A percentile compares a stretch with the other conserved stretches of the same genome.
Conservation (phyloP, 1,139 yeast species). For the Yamadazyma jaroonii region DNA sequence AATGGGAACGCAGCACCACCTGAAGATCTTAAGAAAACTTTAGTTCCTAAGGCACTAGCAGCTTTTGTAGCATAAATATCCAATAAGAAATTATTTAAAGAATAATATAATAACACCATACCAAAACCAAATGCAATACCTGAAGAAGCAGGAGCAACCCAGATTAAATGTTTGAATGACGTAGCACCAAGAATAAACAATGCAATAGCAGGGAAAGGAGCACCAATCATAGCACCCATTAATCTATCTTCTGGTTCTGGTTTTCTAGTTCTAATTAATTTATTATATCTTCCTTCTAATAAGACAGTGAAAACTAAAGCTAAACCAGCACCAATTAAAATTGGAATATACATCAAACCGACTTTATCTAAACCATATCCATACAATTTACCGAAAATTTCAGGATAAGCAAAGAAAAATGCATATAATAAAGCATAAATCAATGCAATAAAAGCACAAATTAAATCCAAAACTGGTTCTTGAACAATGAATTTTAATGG, state of each 20-base stretch:
- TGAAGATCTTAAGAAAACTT: conserved; percentile 81
- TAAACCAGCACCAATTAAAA: conserved; percentile 75
- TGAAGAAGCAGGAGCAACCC: conserved; percentile 95
- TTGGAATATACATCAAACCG: conserved; percentile 85
- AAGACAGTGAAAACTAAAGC: conserved; percentile 73
- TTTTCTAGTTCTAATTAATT: conserved; percentile 50
- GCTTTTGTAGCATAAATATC: conserved; percentile 55
- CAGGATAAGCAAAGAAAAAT: conserved; percentile 88
- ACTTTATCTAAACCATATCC: conserved; percentile 65
- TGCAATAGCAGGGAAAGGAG: conserved; percentile 87
- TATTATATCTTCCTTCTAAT: conserved; percentile 60
- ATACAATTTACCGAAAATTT: conserved; percentile 63
- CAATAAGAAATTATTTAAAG: conserved; percentile 83
- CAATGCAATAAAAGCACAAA: conserved; percentile 82
- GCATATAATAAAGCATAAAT: conserved; percentile 87
- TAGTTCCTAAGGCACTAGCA: conserved; percentile 89
- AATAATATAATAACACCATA: conserved; percentile 84
- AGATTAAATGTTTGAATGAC: conserved; percentile 69
- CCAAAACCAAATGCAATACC: conserved; percentile 91
- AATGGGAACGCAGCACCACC: conserved; percentile 93
- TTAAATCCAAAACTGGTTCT: conserved; percentile 80
- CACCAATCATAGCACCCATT: conserved; percentile 84
- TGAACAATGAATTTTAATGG: conserved; percentile 73
- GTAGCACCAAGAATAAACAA: conserved; percentile 89
- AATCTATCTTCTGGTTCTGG: conserved; percentile 88